phyloP scores from a whole-genome alignment of 2,329 filamentous ascomycete species.

The Fusarium mexicanum region DNA sequence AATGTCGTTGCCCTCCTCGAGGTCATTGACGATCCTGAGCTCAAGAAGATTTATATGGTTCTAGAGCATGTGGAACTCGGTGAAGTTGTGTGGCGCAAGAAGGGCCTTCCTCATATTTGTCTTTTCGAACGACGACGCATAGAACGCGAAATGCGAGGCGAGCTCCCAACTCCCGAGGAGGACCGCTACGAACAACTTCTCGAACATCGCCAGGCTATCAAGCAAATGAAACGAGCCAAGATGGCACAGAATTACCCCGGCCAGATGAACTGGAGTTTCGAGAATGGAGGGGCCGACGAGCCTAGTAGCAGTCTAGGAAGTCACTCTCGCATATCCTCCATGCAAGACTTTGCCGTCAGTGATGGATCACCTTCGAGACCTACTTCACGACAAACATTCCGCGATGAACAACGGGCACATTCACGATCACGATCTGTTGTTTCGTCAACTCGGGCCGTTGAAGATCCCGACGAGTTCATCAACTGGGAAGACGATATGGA shows the following conservation, averaged over 20 bases:
- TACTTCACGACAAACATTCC: conserved; percentile 51
- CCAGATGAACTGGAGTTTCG: conserved; percentile 82
- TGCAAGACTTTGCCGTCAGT: conserved; percentile 51
- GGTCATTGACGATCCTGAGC: conserved; percentile 95
- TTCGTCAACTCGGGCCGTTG: conserved; percentile 48
- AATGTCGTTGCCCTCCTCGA: conserved; percentile 96
- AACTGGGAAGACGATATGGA: conserved; percentile 63
- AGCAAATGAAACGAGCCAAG: conserved; percentile 66
- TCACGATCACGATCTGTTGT: conserved; percentile 59
- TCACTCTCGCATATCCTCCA: conserved; percentile 55
- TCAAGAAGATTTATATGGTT: conserved; percentile 98
- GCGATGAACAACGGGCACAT: conserved; percentile 57
- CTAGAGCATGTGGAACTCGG: conserved; percentile 94
- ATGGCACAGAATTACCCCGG: conserved; percentile 60
- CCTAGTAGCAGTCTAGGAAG: conserved; percentile 52
- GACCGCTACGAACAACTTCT: conserved; percentile 68
- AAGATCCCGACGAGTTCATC: conserved; percentile 50
- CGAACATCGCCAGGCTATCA: conserved; percentile 67
- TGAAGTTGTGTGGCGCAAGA: conserved; percentile 93
- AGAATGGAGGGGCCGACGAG: conserved; percentile 74
- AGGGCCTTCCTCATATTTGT: conserved; percentile 84
- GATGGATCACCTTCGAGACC: conserved; percentile 52
- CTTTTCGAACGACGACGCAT: conserved; percentile 83
- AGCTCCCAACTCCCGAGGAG: conserved; percentile 67
- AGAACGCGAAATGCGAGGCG: conserved; percentile 74